These are phyloP conservation scores for Trypanosoma brucei DNA, from an alignment of 208 protist genomes.

Conservation along the genomic window DNA sequence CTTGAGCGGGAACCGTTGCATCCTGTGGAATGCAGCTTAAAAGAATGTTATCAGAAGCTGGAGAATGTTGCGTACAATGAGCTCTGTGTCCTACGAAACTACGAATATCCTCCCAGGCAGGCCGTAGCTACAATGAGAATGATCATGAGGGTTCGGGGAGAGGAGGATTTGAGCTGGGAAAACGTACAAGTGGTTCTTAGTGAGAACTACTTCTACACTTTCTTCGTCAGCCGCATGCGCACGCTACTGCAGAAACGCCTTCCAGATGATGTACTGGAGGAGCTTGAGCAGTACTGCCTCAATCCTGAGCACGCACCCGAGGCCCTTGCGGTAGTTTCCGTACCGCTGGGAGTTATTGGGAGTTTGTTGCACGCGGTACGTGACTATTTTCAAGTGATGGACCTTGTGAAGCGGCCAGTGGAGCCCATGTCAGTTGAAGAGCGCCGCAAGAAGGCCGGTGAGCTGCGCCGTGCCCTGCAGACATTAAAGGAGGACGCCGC, in stretches of 20 bases:
- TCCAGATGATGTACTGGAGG: constrained; percentile 29
- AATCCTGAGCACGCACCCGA: constrained; percentile 40
- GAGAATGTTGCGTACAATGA: constrained; percentile 36
- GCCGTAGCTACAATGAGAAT: constrained; percentile 66
- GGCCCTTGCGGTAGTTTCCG: constrained; percentile 36
- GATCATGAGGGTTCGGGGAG: constrained; percentile 55
- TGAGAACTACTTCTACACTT: constrained; percentile 66
- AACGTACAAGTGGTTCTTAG: constrained; percentile 66
- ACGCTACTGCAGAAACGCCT: constrained; percentile 42
- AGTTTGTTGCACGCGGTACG: constrained; percentile 59
- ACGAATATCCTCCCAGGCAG: constrained; percentile 49
- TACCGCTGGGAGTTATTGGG: constrained; percentile 54
- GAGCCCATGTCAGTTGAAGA: constrained; percentile 15
- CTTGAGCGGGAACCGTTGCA: constrained; percentile 39
- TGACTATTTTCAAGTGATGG: constrained; percentile 53
- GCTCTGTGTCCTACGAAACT: constrained; percentile 55
- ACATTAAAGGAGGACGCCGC: constrained; percentile 36
- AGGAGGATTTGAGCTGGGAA: constrained; percentile 37
- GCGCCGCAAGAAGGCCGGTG: constrained; percentile 12
- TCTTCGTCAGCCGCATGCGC: constrained; percentile 63
- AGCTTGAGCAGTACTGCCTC: constrained; percentile 53
- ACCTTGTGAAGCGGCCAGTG: constrained; percentile 31
- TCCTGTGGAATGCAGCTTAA: constrained; percentile 26
- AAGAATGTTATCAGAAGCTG: constrained; percentile 50
- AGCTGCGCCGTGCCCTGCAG: constrained; percentile 51